phyloP scores from a whole-genome alignment of 2,329 filamentous ascomycete genomes.

The Scytalidium lignicola region DNA sequence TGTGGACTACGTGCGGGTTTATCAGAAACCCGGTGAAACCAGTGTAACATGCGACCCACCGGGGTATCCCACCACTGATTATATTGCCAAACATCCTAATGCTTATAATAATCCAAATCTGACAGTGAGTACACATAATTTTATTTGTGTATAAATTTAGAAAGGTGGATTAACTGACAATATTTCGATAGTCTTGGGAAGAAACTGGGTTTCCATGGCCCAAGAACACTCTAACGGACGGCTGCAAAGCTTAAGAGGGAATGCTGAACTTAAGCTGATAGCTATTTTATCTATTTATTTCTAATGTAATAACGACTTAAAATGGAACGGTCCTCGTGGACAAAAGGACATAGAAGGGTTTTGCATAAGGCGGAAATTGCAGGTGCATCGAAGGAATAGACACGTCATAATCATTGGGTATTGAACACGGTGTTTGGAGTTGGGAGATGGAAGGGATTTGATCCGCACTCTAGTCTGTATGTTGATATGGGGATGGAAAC shows the following conservation, averaged over 20 bases:
- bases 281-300: too few relatives aligned
- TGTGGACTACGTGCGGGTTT: constrained; percentile 50
- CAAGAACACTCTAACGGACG: constrained; percentile 55
- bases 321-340: too few relatives aligned
- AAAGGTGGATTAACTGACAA: background rate
- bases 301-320: too few relatives aligned
- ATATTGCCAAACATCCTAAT: constrained; percentile 57
- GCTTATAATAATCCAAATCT: constrained; percentile 55
- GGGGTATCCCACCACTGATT: constrained; percentile 60
- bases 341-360: too few relatives aligned
- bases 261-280: background rate
- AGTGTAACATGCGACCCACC: constrained; percentile 50
- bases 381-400: too few relatives aligned
- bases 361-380: too few relatives aligned
- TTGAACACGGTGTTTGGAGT: too few relatives aligned
- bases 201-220: constrained; percentile 53
- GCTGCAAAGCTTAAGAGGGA: constrained; percentile 38
- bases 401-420: too few relatives aligned
- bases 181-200: constrained; percentile 27
- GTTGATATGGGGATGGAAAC: too few relatives aligned
- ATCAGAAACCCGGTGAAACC: constrained; percentile 42
- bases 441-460: too few relatives aligned
- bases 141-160: constrained; percentile 35
- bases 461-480: too few relatives aligned
- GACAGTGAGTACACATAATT: constrained; percentile 34